phyloP scores from a whole-genome alignment of 768 basidiomycete species.

The Cyathus striatus region DNA sequence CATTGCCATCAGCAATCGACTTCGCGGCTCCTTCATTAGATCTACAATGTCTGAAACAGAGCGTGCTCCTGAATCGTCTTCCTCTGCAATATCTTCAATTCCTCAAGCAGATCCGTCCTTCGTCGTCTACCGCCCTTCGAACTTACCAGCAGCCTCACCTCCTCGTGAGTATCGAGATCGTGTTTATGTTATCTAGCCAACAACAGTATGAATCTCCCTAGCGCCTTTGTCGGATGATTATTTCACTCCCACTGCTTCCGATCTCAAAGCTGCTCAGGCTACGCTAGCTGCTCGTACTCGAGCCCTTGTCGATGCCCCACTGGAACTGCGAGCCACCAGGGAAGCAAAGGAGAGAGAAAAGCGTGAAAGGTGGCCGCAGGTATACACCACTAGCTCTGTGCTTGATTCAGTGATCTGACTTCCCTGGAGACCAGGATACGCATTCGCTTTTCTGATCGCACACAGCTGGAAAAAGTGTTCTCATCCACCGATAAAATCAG shows the following conservation, averaged over 20 bases:
- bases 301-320: constrained; percentile 62
- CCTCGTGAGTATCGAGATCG: constrained; percentile 13
- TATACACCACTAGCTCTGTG: constrained; percentile 22
- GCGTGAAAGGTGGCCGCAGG: constrained; percentile 68
- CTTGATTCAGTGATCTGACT: constrained; percentile 1
- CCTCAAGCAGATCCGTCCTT: too few relatives aligned
- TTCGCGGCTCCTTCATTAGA: too few relatives aligned
- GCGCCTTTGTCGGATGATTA: constrained; percentile 65
- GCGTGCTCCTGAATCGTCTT: too few relatives aligned
- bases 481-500: constrained; percentile 76
- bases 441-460: constrained; percentile 75
- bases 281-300: constrained; percentile 57
- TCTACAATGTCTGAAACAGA: too few relatives aligned
- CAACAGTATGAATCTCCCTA: constrained; percentile 11
- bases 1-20: too few relatives aligned
- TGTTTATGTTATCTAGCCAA: too few relatives aligned
- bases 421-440: constrained; percentile 71
- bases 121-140: constrained; percentile 22
- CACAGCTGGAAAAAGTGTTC: constrained; percentile 75
- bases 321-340: constrained; percentile 58
- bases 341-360: constrained; percentile 59
- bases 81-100: too few relatives aligned
- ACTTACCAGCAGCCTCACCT: constrained; percentile 6
- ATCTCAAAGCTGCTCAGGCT: constrained; percentile 64
- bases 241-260: constrained; percentile 66